Evolutionary conservation across 2,329 filamentous ascomycete genomes (phyloP).

Genomic region (Talaromyces albobiverticillius): DNA sequence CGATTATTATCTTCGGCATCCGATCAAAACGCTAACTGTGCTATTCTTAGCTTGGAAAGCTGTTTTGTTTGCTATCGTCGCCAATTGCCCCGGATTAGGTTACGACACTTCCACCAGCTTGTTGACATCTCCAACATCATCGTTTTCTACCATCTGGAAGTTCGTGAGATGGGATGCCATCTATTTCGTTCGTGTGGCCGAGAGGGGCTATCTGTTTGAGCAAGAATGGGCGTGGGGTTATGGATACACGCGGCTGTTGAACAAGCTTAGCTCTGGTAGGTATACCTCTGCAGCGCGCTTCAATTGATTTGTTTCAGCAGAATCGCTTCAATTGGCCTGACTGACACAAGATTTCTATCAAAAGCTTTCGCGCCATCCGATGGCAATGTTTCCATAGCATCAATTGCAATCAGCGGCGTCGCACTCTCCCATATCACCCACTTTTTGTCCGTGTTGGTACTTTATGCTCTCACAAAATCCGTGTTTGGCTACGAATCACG

Average conservation of each 20-base stretch:
- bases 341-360: too few species aligned
- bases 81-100: constrained; percentile 54
- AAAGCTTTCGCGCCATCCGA: neutral
- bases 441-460: constrained; percentile 67
- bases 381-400: neutral
- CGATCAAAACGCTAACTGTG: constrained; percentile 32
- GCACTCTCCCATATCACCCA: constrained; percentile 76
- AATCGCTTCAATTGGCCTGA: neutral
- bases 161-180: constrained; percentile 62
- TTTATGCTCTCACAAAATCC: constrained; percentile 64
- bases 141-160: constrained; percentile 34
- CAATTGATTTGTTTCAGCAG: too few species aligned
- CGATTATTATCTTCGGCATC: constrained; percentile 18
- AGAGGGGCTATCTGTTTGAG: constrained; percentile 57
- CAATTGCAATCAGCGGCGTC: constrained; percentile 40
- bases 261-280: constrained; percentile 34
- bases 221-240: constrained; percentile 67
- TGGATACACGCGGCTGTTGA: constrained; percentile 48
- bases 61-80: constrained; percentile 49
- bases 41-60: constrained; percentile 57
- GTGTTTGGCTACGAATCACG: constrained; percentile 48
- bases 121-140: constrained; percentile 30
- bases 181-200: constrained; percentile 56
- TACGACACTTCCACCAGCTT: constrained; percentile 63
- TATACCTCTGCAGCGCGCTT: too few species aligned